Evolutionary conservation across 2,329 filamentous ascomycete species (phyloP).

Genomic region (Aspergillus sp.): DNA sequence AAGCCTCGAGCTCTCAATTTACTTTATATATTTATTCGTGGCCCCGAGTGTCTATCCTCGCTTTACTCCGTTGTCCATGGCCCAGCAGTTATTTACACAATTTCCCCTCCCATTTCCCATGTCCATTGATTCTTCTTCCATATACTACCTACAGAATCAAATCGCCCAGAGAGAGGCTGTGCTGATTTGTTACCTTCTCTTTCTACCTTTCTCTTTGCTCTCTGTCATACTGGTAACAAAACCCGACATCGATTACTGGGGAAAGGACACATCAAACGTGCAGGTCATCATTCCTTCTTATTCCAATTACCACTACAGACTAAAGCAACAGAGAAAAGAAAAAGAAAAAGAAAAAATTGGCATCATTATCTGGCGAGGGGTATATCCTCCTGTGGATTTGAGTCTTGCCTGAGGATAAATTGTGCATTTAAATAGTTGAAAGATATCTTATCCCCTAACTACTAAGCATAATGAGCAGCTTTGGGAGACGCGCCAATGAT

Average conservation of each 20-base stretch:
- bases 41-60: not conserved
- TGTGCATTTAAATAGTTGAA: not conserved
- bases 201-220: constrained; percentile 1
- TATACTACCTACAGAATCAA: too few relatives aligned
- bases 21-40: not conserved
- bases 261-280: too few relatives aligned
- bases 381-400: too few relatives aligned
- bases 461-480: constrained; percentile 30
- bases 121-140: constrained; percentile 1
- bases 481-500: constrained; percentile 33
- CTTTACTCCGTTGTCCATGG: not conserved
- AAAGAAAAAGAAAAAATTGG: not conserved
- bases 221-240: constrained; percentile 9
- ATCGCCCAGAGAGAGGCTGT: too few relatives aligned
- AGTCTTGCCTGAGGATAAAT: too few relatives aligned
- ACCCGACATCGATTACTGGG: not conserved
- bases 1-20: constrained; percentile 2
- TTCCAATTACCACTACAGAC: too few relatives aligned
- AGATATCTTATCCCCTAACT: not conserved
- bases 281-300: too few relatives aligned
- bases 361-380: too few relatives aligned
- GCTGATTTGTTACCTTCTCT: too few relatives aligned
- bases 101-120: constrained; percentile 12
- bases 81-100: constrained; percentile 7
- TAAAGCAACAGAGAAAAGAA: not conserved